Conservation (phyloP, 2,329 filamentous ascomycete genomes). For the Delphinella strobiligena region DNA sequence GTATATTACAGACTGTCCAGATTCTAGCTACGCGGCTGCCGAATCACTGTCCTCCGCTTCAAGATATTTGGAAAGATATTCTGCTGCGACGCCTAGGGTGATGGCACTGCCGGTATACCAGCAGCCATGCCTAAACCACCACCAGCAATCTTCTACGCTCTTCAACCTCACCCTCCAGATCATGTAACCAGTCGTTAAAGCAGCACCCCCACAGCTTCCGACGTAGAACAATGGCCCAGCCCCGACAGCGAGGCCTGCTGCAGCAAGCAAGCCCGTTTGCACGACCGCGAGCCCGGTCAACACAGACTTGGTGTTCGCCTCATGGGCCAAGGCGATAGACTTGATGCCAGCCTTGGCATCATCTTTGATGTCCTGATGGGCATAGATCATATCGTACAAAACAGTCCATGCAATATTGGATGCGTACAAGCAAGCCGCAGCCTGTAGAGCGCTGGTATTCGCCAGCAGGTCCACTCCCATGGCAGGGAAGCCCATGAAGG, state of each 20-base stretch:
- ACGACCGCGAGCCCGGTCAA: constrained; percentile 56
- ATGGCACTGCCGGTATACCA: constrained; percentile 51
- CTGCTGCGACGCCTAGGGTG: constrained; percentile 40
- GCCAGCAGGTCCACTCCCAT: constrained; percentile 64
- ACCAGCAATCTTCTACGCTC: constrained; percentile 47
- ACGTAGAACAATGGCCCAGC: constrained; percentile 47
- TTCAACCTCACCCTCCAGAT: constrained; percentile 47
- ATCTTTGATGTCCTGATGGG: constrained; percentile 82
- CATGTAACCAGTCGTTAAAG: constrained; percentile 43
- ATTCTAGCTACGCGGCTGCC: neutral
- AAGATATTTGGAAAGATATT: constrained; percentile 30
- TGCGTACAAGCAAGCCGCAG: constrained; percentile 58
- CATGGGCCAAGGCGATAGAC: constrained; percentile 72
- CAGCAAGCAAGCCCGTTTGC: constrained; percentile 58
- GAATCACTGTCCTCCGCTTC: constrained; percentile 3
- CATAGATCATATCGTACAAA: constrained; percentile 86
- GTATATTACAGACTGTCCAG: too few species aligned
- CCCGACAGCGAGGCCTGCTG: constrained; percentile 52
- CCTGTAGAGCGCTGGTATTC: constrained; percentile 48
- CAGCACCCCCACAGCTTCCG: constrained; percentile 46
- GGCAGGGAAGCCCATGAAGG: constrained; percentile 77
- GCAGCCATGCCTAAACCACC: constrained; percentile 52
- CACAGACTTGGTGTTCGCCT: constrained; percentile 63
- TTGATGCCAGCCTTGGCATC: constrained; percentile 81
- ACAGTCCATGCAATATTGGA: constrained; percentile 80